Evolutionary conservation across 345 rosid species (phyloP).

Genomic region (Eucalyptus caleyi): DNA sequence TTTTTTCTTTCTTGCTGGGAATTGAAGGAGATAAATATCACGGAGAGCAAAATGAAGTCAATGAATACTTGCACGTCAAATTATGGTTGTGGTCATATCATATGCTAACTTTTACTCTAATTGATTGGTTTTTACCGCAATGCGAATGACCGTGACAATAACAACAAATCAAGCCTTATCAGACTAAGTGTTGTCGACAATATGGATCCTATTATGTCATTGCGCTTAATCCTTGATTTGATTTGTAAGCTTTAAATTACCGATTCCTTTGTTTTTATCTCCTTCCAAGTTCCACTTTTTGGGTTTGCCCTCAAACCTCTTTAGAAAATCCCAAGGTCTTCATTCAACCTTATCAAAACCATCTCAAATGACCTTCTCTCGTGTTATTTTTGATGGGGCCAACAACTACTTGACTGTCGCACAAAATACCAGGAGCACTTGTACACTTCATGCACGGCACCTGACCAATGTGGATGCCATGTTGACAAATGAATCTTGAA

Average conservation of each 20-base stretch:
- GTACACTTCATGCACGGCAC: rapidly evolving
- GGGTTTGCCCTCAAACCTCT: background rate
- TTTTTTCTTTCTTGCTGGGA: background rate
- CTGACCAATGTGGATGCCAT: background rate
- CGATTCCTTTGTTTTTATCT: background rate
- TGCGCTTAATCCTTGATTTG: slow-evolving; percentile 33
- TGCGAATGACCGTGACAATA: background rate
- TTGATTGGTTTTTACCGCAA: background rate
- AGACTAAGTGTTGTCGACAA: background rate
- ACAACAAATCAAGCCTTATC: background rate
- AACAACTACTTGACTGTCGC: background rate
- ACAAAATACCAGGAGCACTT: background rate
- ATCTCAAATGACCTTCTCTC: background rate
- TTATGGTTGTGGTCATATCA: background rate
- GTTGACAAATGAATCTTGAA: background rate
- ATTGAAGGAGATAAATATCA: background rate
- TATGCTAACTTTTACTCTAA: background rate
- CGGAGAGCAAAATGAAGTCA: background rate
- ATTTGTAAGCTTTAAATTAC: background rate
- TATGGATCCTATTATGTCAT: background rate
- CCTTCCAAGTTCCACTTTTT: background rate
- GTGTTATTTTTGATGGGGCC: background rate
- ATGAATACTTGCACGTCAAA: background rate
- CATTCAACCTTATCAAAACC: background rate
- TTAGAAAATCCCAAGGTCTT: background rate